Evolutionary conservation across 495 filamentous ascomycete species (phyloP), one percentile per base, ranked within the genome.

Genomic region (Cudoniella acicularis): DNA sequence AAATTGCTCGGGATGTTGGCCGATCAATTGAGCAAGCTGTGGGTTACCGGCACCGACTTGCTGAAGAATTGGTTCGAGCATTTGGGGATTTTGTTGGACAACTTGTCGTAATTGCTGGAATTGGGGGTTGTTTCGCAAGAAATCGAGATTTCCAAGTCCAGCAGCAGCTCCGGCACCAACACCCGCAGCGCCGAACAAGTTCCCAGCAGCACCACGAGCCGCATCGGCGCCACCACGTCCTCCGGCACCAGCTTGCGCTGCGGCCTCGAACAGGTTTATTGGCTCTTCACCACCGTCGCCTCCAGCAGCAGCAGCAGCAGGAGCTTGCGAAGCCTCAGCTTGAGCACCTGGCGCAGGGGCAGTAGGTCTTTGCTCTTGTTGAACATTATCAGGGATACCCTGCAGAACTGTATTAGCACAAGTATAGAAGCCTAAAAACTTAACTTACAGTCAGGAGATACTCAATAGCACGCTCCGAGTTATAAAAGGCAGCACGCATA

Each of bases 31-130:
- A 9, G 94, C 94, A 61, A 98, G 87, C 62, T 96, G 89, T 10
- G 94, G 94, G 71, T 98, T 98, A 21, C 94, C 91, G 9, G 89
- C 88, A n/a, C 89, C 91, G 41, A 98, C 91, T 72, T 96, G 92
- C 69, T 96, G 92, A 24, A 98, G 77, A 65, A 98, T 97, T 1
- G 93, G 92, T 78, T 98, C 94, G 4, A 98, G 86, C 94, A 98
- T 98, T 66, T 91, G 88, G 10, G 94, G 94, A 64, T 97, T 90
- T 68, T 96, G 91, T 69, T 98, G 94, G 17, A 98, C 94, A 10
- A 98, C 87, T 73, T 96, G 91, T 27, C 94, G 88, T 30, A 98
- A 84, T 71, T 98, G 94, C 72, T 98, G 94, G 75, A 98, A 98
- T 73, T 96, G 91, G 23, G 91, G 87, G 72, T 98, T 97, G 72